A percentile compares a stretch with the other conserved stretches of the same genome.
These are phyloP conservation scores for Cucumis sativus DNA, from an alignment of 306 rosid genomes.

Conservation along the genomic window DNA sequence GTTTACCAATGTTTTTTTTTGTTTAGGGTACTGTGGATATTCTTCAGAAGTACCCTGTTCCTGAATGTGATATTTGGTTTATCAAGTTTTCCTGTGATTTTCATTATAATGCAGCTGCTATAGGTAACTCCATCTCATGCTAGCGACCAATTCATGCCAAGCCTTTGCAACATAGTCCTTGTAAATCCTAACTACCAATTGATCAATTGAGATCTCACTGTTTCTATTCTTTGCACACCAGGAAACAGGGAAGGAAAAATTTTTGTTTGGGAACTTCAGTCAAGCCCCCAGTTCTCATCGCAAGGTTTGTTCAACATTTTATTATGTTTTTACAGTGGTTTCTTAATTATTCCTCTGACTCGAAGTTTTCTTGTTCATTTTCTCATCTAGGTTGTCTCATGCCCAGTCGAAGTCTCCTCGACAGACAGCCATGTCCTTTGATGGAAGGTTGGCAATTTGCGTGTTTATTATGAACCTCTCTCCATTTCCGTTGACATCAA, in stretches of 20 bases:
- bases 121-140: conserved; percentile 35
- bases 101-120: conserved; percentile 57
- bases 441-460: conserved; percentile 84
- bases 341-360: not conserved
- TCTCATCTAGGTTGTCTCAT: conserved; percentile 53
- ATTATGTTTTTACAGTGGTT: not conserved
- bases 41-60: conserved; percentile 94
- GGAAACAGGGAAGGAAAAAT: conserved; percentile 92
- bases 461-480: not conserved
- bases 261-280: conserved; percentile 85
- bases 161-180: not conserved
- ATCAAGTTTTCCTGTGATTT: conserved; percentile 94
- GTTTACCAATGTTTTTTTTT: conserved; percentile 6
- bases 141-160: not conserved
- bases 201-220: not conserved
- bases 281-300: conserved; percentile 80
- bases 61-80: conserved; percentile 96
- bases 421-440: conserved; percentile 83
- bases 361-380: not conserved
- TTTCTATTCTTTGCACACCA: conserved; percentile 10
- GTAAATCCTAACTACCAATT: not conserved
- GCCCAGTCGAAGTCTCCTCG: conserved; percentile 82
- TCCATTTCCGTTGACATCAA: not conserved
- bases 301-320: conserved; percentile 35
- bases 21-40: conserved; percentile 70